Evolutionary conservation across 2,329 filamentous ascomycete species (phyloP), one percentile per base, ranked within the genome.

Genomic region (Alternaria arborescens): DNA sequence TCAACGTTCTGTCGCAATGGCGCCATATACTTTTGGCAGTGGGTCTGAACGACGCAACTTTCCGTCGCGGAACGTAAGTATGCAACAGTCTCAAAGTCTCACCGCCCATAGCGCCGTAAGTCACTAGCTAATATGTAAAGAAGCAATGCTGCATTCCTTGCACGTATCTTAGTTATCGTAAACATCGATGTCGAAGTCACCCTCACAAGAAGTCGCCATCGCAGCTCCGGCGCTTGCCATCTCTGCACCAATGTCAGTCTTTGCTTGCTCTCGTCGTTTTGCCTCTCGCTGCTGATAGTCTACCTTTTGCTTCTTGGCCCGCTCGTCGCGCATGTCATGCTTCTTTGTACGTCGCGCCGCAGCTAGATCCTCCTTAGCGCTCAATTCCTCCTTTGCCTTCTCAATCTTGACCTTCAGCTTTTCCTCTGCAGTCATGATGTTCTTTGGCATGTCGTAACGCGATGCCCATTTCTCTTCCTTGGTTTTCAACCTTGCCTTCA

Each of bases 111-210:
- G 2, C 18, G 32, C 18, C 30, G 20, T 48, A 8, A 48, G 4
- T 16, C 14, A 2, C 20, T n/a, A 24, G 6, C 18, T 8, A n/a
- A 24, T 11, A 48, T 16, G 30, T 4, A 26, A 26, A 38, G 20
- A 40, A 24, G 32, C 14, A 22, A 52, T 22, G 8, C 34, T 11
- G 8, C 10, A 6, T 22, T 32, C 16, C 8, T 46, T 40, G 32
- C 43, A 16, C 22, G 26, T 42, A 16, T 50, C 38, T 34, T 32
- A 38, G 16, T 56, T 28, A 5, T 38, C 44, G 28, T 51, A 41
- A 14, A 55, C 20, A 11, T 55, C 53, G n/a, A 55, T 48, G 22
- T 42, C 40, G 20, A 42, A 48, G 5, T 55, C 34, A 30, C 48
- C 32, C 14, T 47, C 34, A 30, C 18, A 22, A 14, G 8, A 24